phyloP scores from a whole-genome alignment of 1,284 basidiomycete genomes.

The Puccinia sorghi region DNA sequence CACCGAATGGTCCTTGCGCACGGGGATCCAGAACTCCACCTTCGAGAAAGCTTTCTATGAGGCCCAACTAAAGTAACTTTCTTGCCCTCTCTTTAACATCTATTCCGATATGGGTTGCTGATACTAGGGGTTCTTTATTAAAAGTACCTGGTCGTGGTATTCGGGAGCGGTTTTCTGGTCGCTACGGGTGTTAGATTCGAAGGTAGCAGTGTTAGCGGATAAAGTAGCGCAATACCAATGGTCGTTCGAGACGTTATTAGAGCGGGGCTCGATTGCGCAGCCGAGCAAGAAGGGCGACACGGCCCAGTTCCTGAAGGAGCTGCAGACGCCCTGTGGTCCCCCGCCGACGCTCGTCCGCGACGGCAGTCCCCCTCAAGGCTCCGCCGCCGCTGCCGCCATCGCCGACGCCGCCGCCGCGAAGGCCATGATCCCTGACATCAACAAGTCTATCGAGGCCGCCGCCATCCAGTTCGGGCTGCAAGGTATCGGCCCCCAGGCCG shows the following conservation, averaged over 20 bases:
- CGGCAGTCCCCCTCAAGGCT: neutral
- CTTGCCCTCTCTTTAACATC: neutral
- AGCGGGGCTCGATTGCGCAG: conserved; percentile 16
- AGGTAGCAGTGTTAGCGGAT: conserved; percentile 27
- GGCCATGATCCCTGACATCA: conserved; percentile 21
- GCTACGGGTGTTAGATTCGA: conserved; percentile 31
- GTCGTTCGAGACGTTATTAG: conserved; percentile 32
- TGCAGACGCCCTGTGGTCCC: conserved; percentile 32
- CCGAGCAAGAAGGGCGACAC: conserved; percentile 20
- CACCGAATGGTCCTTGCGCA: conserved; percentile 54
- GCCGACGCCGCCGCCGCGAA: conserved; percentile 17
- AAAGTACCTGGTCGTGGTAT: conserved; percentile 55
- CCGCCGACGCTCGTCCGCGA: neutral
- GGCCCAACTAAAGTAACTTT: conserved; percentile 52
- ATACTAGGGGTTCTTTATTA: too few species aligned
- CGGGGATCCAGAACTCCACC: conserved; percentile 54
- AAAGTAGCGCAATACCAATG: conserved; percentile 47
- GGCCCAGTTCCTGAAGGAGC: conserved; percentile 18
- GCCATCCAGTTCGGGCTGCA: conserved; percentile 19
- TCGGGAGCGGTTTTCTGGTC: conserved; percentile 50
- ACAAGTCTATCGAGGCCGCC: conserved; percentile 3
- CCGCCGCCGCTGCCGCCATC: conserved; percentile 21
- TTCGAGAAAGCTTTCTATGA: conserved; percentile 56
- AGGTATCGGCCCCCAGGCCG: conserved; percentile 26
- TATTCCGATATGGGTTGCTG: too few species aligned